phyloP scores from a whole-genome alignment of 2,329 filamentous ascomycete species.

The Colletotrichum noveboracense region DNA sequence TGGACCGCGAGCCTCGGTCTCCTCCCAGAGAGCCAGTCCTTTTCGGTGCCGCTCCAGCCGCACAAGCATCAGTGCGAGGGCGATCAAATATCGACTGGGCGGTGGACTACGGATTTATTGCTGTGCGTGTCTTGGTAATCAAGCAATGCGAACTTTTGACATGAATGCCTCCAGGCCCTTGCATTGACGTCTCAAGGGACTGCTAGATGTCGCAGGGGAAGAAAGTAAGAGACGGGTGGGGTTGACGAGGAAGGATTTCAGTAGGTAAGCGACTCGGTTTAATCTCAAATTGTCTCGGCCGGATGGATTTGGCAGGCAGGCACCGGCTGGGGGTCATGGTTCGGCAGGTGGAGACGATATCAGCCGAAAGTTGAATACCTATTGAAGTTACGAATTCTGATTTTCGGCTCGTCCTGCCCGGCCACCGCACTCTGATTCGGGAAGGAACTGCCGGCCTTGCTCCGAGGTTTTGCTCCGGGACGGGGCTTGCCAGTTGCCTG shows the following conservation, averaged over 20 bases:
- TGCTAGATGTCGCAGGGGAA: background rate
- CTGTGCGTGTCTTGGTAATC: background rate
- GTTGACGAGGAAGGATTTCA: background rate
- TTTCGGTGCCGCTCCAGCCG: background rate
- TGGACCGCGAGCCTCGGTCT: background rate
- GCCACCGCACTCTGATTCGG: background rate
- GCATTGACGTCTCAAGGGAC: background rate
- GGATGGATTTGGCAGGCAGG: background rate
- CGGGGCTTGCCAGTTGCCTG: background rate
- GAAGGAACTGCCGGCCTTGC: background rate
- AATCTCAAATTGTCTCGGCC: background rate
- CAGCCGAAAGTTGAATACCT: background rate
- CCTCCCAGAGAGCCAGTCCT: background rate
- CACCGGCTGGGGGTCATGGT: background rate
- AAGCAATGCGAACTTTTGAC: background rate
- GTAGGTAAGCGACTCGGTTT: background rate
- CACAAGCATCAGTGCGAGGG: background rate
- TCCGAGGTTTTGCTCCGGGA: background rate
- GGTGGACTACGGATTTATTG: background rate
- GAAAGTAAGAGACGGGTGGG: background rate
- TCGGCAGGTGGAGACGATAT: background rate
- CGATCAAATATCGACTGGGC: background rate
- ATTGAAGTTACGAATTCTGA: background rate
- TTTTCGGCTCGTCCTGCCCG: background rate
- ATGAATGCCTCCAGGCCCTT: background rate